These are phyloP conservation scores for Phlebiopsis gigantea DNA, from an alignment of 768 basidiomycete species.

Conservation along the genomic window DNA sequence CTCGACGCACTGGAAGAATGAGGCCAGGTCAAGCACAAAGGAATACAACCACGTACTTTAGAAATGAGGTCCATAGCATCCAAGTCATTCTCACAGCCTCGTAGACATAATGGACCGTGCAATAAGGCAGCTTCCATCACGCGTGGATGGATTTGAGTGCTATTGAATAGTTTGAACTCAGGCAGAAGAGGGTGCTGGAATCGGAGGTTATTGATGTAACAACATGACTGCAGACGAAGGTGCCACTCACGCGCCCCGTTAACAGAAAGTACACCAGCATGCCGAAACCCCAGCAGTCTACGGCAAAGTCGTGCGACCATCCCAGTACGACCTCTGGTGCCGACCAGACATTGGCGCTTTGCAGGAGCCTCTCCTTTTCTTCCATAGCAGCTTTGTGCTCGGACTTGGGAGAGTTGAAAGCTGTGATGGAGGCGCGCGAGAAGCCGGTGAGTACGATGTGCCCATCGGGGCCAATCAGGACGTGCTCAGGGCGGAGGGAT, in stretches of 20 bases:
- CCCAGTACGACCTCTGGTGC: constrained; percentile 53
- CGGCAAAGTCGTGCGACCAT: constrained; percentile 46
- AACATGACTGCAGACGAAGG: background rate
- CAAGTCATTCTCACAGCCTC: constrained; percentile 20
- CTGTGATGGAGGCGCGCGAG: constrained; percentile 24
- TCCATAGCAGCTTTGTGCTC: background rate
- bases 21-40: background rate
- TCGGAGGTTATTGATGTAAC: background rate
- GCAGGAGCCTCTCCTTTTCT: background rate
- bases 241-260: constrained; percentile 36
- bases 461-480: constrained; percentile 39
- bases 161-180: constrained; percentile 9
- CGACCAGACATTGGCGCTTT: constrained; percentile 11
- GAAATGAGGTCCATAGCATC: constrained; percentile 37
- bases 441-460: constrained; percentile 44
- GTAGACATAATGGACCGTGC: constrained; percentile 25
- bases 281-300: constrained; percentile 61
- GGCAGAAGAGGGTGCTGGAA: constrained; percentile 37
- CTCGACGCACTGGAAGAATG: constrained; percentile 43
- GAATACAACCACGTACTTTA: constrained; percentile 29
- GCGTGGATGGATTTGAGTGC: constrained; percentile 14
- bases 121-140: constrained; percentile 31
- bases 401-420: constrained; percentile 18
- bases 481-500: constrained; percentile 37
- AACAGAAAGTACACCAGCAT: constrained; percentile 43